phyloP scores from a whole-genome alignment of 2,329 filamentous ascomycete species.

The Neonectria magnoliae region DNA sequence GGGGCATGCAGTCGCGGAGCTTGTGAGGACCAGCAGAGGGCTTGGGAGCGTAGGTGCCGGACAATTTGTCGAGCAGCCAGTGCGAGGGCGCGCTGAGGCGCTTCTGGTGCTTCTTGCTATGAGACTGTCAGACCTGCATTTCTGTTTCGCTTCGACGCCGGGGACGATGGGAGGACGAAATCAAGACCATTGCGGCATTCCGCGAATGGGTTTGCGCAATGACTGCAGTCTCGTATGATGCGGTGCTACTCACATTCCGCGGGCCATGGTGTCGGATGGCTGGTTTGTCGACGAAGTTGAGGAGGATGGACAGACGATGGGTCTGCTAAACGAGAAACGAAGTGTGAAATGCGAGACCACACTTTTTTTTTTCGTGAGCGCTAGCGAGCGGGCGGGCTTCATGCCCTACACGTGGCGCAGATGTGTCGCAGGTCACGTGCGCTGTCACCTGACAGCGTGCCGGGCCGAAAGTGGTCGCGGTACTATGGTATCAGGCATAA shows the following conservation, averaged over 20 bases:
- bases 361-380: conserved; percentile 48
- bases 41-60: conserved; percentile 81
- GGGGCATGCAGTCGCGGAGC: conserved; percentile 97
- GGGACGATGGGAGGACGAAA: conserved; percentile 6
- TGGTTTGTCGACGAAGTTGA: conserved; percentile 52
- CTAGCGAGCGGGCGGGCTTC: conserved; percentile 44
- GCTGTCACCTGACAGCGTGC: background rate
- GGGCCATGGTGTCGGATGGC: conserved; percentile 67
- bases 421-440: conserved; percentile 27
- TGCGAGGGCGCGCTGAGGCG: conserved; percentile 98
- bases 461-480: background rate
- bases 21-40: conserved; percentile 94
- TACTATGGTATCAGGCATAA: too few species aligned
- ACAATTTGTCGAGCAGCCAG: conserved; percentile 99
- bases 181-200: conserved; percentile 21
- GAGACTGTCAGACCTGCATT: conserved; percentile 46
- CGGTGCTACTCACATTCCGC: conserved; percentile 66
- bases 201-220: background rate
- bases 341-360: conserved; percentile 44
- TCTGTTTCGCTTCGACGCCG: conserved; percentile 1
- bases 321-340: conserved; percentile 37
- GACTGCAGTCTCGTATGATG: conserved; percentile 18
- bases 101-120: conserved; percentile 99
- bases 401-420: conserved; percentile 46
- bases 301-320: conserved; percentile 43